Base-by-base conservation (phyloP, 2,329 filamentous ascomycete genomes). In the Ophiostoma perfectum region DNA sequence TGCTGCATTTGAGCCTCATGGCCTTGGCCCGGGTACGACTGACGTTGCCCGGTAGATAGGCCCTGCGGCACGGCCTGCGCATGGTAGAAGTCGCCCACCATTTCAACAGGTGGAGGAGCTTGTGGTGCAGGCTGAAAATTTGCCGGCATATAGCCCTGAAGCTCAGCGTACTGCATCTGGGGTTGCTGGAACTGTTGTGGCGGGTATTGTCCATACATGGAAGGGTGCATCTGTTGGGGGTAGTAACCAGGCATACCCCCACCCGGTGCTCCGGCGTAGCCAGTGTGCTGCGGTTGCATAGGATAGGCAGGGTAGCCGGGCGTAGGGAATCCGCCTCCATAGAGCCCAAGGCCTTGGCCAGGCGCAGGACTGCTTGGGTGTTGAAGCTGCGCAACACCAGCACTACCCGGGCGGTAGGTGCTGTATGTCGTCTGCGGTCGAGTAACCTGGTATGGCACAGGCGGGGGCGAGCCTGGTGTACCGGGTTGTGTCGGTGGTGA, bases 71-170 rank as follows among this genome's bases (percentile, higher is more conserved):
- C 75, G 2, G 70, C 18, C 65, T 79, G 77, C 0, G 70, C 74
- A 62, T 83, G 77, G 71, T 80, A 81, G 73, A 77, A 83, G 72
- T 86, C 84, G 36, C 83, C 84, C 0, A 80, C 78, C 70, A 82
- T 77, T 70, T 82, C 80, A 69, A 80, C 75, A 12, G 67, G 55
- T 69, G 73, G 16, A 66, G 73, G 60, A 47, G 69, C 18, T 70
- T 66, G 16, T 63, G 70, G n/a, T 67, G 65, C 36, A 69, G 63
- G 68, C 71, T n/a, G 64, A 5, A 16, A 5, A 8, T 49, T 18
- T 12, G 18, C 45, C 3, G 64, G 64, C 4, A 27, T 27, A 12
- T 5, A 55, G 44, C 69, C 73, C 9, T 81, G 78, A 8, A 85
- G 78, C 69, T 84, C 82, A 18, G 67, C 36, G 69, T 79, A 74